phyloP scores from a whole-genome alignment of 495 filamentous ascomycete species.

The Bryoglossum gracile region DNA sequence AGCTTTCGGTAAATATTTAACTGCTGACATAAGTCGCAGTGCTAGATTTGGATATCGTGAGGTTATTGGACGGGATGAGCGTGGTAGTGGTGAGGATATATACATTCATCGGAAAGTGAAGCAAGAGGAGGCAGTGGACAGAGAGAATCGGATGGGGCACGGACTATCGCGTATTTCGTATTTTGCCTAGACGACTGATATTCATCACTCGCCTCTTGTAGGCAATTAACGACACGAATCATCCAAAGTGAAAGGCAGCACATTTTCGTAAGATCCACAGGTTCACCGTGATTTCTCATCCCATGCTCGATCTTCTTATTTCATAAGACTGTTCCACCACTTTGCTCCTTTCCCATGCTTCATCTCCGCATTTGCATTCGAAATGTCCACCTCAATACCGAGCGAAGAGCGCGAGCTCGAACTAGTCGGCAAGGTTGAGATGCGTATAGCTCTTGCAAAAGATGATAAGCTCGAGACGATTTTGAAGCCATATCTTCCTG shows the following conservation, averaged over 20 bases:
- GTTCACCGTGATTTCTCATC: neutral
- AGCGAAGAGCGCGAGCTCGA: slow-evolving; percentile 72
- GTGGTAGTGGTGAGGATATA: too few relatives aligned
- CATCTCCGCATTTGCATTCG: neutral
- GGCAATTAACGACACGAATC: neutral
- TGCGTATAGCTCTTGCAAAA: slow-evolving; percentile 72
- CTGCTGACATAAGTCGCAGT: too few relatives aligned
- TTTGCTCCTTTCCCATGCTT: neutral
- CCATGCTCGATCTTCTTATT: neutral
- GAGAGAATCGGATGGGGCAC: too few relatives aligned
- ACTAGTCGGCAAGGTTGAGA: slow-evolving; percentile 84
- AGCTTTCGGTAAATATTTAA: too few relatives aligned
- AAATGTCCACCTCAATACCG: slow-evolving; percentile 21
- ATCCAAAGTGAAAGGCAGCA: slow-evolving; percentile 5
- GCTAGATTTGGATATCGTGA: too few relatives aligned
- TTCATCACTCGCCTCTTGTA: neutral
- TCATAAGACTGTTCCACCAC: neutral
- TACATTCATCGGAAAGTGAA: too few relatives aligned
- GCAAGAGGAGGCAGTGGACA: too few relatives aligned
- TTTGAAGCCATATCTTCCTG: slow-evolving; percentile 70
- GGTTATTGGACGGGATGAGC: too few relatives aligned
- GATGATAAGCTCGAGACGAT: slow-evolving; percentile 74
- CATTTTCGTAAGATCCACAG: slow-evolving; percentile 3
- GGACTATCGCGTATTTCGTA: too few relatives aligned
- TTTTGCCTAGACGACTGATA: too few relatives aligned